These are phyloP conservation scores for Stachybotrys elegans DNA, from an alignment of 2,329 filamentous ascomycete species.

Conservation along the genomic window DNA sequence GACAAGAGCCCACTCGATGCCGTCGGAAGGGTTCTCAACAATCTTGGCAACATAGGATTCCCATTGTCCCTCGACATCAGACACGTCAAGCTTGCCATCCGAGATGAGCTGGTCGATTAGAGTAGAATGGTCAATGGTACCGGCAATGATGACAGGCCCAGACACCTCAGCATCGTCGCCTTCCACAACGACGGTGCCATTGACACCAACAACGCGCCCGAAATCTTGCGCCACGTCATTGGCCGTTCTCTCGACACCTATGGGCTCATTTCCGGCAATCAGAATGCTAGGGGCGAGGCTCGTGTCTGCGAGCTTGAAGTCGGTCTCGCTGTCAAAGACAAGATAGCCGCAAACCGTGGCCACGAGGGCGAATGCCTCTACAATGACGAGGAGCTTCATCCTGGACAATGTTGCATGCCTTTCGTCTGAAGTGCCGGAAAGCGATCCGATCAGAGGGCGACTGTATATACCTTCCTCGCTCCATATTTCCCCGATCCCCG, in stretches of 20 bases:
- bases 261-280: background rate
- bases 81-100: conserved; percentile 52
- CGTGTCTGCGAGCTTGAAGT: conserved; percentile 1
- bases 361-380: too few relatives aligned
- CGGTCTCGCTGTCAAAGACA: too few relatives aligned
- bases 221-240: background rate
- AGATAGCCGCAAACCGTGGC: too few relatives aligned
- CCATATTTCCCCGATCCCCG: too few relatives aligned
- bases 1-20: conserved; percentile 39
- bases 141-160: conserved; percentile 63
- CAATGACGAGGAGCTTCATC: too few relatives aligned
- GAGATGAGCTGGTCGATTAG: conserved; percentile 55
- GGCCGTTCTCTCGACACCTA: background rate
- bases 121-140: conserved; percentile 60
- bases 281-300: background rate
- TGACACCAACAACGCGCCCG: background rate
- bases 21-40: conserved; percentile 40
- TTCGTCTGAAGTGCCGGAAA: too few relatives aligned
- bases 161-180: too few relatives aligned
- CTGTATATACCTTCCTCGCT: too few relatives aligned
- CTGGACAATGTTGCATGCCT: too few relatives aligned
- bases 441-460: too few relatives aligned
- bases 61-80: conserved; percentile 57
- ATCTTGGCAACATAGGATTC: conserved; percentile 61
- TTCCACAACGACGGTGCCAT: conserved; percentile 1